phyloP scores from a whole-genome alignment of 2,329 filamentous ascomycete genomes.

The Fusarium fujikuroi region DNA sequence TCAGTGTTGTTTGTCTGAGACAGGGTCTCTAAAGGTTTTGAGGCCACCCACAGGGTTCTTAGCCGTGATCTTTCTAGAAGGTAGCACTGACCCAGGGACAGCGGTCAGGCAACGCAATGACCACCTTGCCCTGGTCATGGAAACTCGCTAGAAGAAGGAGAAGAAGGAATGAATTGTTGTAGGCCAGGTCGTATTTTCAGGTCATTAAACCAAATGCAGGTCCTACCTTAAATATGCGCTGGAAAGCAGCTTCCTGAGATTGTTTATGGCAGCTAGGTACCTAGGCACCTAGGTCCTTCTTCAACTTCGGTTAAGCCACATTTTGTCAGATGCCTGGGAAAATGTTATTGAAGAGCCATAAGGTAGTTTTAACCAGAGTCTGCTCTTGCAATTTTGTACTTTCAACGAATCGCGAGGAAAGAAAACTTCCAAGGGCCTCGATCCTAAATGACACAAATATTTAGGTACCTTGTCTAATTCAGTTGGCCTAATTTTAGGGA shows the following conservation, averaged over 20 bases:
- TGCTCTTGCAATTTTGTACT: no score
- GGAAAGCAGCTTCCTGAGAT: not conserved
- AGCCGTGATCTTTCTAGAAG: constrained; percentile 30
- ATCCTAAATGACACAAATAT: no score
- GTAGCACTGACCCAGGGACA: constrained; percentile 32
- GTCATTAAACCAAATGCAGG: constrained; percentile 16
- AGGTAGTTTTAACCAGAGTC: no score
- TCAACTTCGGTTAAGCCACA: no score
- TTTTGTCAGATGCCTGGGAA: no score
- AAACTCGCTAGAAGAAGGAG: constrained; percentile 45
- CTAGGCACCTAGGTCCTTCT: no score
- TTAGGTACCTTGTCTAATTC: no score
- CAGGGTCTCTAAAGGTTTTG: not conserved
- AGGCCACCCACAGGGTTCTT: constrained; percentile 5
- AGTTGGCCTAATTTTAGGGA: no score
- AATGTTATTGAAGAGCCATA: no score
- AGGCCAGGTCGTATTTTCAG: constrained; percentile 17
- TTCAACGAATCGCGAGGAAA: no score
- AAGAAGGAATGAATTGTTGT: constrained; percentile 39
- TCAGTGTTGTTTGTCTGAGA: not conserved
- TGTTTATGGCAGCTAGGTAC: no score
- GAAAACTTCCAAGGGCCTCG: no score
- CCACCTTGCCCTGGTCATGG: constrained; percentile 40
- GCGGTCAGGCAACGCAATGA: constrained; percentile 36
- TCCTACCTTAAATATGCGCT: not conserved